Percentiles rank a stretch among this genome's conserved stretches.
Evolutionary conservation across 257 asterid species (phyloP).

Genomic region (Capsicum baccatum): DNA sequence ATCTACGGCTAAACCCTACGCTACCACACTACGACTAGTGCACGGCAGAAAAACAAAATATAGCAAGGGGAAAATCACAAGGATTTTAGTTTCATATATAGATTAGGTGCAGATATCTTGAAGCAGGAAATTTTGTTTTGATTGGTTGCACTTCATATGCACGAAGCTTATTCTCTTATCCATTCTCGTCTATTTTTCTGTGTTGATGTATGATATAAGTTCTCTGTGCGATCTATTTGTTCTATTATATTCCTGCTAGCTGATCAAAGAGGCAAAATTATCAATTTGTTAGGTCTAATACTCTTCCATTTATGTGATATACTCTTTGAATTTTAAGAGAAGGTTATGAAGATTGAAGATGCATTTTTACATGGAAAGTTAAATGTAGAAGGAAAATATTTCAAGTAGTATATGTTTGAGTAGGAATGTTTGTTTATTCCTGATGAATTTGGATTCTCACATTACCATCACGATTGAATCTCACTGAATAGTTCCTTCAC

Average conservation of each 20-base stretch:
- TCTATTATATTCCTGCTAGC: slow-evolving; percentile 18
- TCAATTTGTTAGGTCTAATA: neutral
- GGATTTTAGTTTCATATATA: neutral
- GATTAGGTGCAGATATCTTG: neutral
- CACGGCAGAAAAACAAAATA: neutral
- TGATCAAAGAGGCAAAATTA: neutral
- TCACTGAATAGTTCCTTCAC: neutral
- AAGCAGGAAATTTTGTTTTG: neutral
- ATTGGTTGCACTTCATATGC: slow-evolving; percentile 7
- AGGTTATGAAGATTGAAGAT: slow-evolving; percentile 8
- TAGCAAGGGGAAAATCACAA: neutral
- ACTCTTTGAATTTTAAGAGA: neutral
- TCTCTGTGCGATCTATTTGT: neutral
- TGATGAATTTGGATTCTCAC: neutral
- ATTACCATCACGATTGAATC: neutral
- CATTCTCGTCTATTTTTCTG: neutral
- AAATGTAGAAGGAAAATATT: neutral
- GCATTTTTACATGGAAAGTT: neutral
- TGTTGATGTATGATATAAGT: slow-evolving; percentile 15
- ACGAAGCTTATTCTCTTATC: slow-evolving; percentile 1
- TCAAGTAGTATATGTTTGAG: neutral
- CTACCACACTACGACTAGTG: no score
- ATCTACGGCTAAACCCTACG: no score
- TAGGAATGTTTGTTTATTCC: neutral
- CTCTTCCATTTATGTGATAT: neutral